phyloP scores from a whole-genome alignment of 148 eudicot species.

The Vaccinium macrocarpon region DNA sequence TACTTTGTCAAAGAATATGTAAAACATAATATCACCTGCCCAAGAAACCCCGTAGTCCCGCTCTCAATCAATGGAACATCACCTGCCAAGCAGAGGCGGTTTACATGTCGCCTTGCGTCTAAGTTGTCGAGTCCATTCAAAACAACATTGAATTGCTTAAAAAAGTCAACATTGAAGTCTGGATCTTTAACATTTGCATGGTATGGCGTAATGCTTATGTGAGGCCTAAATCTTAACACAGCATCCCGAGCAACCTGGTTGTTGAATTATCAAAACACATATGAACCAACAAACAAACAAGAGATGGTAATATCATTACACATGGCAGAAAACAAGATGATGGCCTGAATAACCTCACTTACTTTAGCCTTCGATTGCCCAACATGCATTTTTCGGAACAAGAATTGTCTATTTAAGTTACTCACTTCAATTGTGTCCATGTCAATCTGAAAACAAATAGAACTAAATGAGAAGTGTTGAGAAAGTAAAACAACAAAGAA shows the following conservation, averaged over 20 bases:
- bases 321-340: conserved; percentile 12
- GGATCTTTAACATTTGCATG: conserved; percentile 93
- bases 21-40: conserved; percentile 54
- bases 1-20: conserved; percentile 1
- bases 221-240: conserved; percentile 81
- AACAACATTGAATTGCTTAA: conserved; percentile 83
- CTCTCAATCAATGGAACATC: conserved; percentile 86
- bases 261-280: neutral
- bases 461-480: neutral
- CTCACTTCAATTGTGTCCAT: conserved; percentile 99
- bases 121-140: conserved; percentile 94
- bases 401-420: conserved; percentile 89
- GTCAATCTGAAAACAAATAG: conserved; percentile 63
- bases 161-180: conserved; percentile 81
- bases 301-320: neutral
- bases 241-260: conserved; percentile 92
- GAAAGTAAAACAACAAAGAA: neutral
- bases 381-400: conserved; percentile 88
- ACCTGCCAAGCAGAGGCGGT: conserved; percentile 93
- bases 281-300: conserved; percentile 2
- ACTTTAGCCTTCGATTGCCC: conserved; percentile 97
- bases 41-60: conserved; percentile 94
- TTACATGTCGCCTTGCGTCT: conserved; percentile 95
- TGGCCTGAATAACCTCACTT: conserved; percentile 28
- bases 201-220: conserved; percentile 77